Conservation (phyloP, 2,329 filamentous ascomycete species). For the Aspergillus viridinutans region DNA sequence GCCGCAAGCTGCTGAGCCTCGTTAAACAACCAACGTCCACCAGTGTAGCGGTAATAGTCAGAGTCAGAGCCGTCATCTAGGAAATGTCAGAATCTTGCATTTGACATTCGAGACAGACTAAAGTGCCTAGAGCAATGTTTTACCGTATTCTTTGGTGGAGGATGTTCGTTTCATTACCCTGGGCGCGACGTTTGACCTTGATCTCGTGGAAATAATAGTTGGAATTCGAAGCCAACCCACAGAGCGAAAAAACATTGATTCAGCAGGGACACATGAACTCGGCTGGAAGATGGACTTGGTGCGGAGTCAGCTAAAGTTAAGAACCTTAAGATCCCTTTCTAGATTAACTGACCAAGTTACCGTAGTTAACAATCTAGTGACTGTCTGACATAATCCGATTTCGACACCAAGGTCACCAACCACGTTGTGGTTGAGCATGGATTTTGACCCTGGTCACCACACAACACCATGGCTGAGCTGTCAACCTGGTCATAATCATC, state of each 20-base stretch:
- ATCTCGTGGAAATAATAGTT: neutral
- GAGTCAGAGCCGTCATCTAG: neutral
- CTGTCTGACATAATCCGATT: no score
- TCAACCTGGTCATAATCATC: no score
- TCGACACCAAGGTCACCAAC: no score
- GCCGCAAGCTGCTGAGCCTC: neutral
- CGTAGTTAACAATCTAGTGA: no score
- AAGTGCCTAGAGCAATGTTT: neutral
- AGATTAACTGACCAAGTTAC: no score
- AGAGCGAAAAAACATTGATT: neutral
- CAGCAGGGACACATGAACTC: constrained; percentile 1
- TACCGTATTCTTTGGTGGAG: neutral
- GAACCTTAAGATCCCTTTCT: no score
- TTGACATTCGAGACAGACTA: neutral
- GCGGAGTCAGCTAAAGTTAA: no score
- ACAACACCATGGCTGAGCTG: no score
- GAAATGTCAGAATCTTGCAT: neutral
- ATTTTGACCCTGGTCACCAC: no score
- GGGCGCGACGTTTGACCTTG: neutral
- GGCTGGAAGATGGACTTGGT: no score
- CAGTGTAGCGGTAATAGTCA: neutral
- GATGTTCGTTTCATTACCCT: neutral
- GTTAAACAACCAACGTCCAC: neutral
- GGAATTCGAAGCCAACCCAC: neutral
- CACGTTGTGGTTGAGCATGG: no score